Evolutionary conservation across 2,329 filamentous ascomycete genomes (phyloP).

Genomic region (Cadophora sp.): DNA sequence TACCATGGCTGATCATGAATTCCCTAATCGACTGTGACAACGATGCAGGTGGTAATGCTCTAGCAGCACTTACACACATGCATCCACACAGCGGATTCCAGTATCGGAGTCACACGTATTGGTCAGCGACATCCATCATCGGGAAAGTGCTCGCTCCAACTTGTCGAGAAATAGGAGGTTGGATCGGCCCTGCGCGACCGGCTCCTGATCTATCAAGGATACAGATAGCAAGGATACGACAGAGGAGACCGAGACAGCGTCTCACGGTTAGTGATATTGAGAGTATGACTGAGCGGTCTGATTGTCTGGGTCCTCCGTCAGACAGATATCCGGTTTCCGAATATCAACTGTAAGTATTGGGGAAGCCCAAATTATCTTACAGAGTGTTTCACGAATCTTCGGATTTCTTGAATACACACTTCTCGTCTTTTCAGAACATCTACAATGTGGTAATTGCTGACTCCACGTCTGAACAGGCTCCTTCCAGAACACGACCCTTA

Average conservation of each 20-base stretch:
- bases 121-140: slow-evolving; percentile 74
- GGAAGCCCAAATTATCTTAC: no score
- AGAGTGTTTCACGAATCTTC: no score
- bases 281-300: slow-evolving; percentile 71
- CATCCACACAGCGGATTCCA: slow-evolving; percentile 77
- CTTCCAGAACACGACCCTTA: slow-evolving; percentile 57
- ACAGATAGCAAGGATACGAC: slow-evolving; percentile 73
- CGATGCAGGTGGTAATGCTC: slow-evolving; percentile 66
- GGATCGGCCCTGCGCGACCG: slow-evolving; percentile 75
- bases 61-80: slow-evolving; percentile 72
- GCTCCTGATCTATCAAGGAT: slow-evolving; percentile 70
- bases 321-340: slow-evolving; percentile 70
- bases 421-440: no score
- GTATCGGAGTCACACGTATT: slow-evolving; percentile 80
- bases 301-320: slow-evolving; percentile 70
- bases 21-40: slow-evolving; percentile 77
- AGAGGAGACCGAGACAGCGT: slow-evolving; percentile 61
- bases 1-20: slow-evolving; percentile 81
- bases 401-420: no score
- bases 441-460: no score
- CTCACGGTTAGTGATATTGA: slow-evolving; percentile 66
- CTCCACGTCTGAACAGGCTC: slow-evolving; percentile 41
- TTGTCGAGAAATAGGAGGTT: slow-evolving; percentile 73
- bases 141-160: slow-evolving; percentile 79
- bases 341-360: slow-evolving; percentile 58